Base-by-base conservation (phyloP, 495 filamentous ascomycete species). In the Penicillium angulare region DNA sequence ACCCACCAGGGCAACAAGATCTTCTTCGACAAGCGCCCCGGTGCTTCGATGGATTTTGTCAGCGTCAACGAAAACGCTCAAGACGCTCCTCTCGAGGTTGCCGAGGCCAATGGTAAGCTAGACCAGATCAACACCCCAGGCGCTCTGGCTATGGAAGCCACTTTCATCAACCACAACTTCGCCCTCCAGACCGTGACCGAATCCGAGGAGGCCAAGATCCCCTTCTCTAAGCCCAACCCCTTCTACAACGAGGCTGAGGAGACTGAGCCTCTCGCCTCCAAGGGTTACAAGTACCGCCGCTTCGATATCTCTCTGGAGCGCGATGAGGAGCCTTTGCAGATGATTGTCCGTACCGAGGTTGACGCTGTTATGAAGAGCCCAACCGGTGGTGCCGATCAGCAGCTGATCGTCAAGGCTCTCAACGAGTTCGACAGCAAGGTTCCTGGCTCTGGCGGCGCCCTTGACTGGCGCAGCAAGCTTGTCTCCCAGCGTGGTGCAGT, bases 131-230 rank as follows among this genome's bases (percentile, higher is more conserved):
- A 98, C 79, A 89, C 88, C 51, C 93, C 93, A 12, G 74, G 77
- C 38, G 90, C 93, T 22, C 82, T 98, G 17, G 91, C 92, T 55
- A 85, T 97, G 68, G 93, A 98, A 71, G 93, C 93, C 21, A 98
- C 93, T 22, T 92, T 95, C 76, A 98, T 98, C 85, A 98, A 97
- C 81, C 92, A 97, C 80, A 95, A 97, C 76, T 97, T 98, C 64
- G 86, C 89, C 31, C 86, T 93, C 69, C 93, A 97, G 79, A 89
- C 90, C 43, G 90, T 97, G 50, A 69, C 83, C 55, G 93, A 98
- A 75, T 86, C 77, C 53, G 80, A 89, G 47, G 77, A 75, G 43
- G 69, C 79, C 61, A 95, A 92, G 77, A 77, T 89, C 55, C 79
- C 88, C 50, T 89, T 97, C 80, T 59, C 81, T 20, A 77, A 96